Conservation (phyloP, 768 basidiomycete species). For the Omphalotus guepiniiformis region DNA sequence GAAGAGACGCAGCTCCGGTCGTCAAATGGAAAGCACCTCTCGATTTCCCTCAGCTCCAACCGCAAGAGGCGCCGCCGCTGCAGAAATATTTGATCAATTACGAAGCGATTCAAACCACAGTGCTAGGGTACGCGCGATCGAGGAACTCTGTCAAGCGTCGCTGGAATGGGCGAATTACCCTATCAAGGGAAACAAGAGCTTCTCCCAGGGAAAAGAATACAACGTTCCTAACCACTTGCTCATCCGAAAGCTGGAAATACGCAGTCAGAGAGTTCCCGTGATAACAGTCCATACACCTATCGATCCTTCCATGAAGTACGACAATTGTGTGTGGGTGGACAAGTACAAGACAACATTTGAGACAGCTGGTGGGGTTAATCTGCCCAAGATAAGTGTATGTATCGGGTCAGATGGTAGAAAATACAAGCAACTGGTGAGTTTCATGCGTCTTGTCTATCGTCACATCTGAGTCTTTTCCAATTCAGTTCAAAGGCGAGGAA, state of each 20-base stretch:
- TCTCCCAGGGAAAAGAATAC: slow-evolving; percentile 15
- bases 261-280: slow-evolving; percentile 70
- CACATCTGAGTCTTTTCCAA: background rate
- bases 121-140: slow-evolving; percentile 46
- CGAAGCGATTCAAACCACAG: slow-evolving; percentile 31
- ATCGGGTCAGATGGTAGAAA: slow-evolving; percentile 57
- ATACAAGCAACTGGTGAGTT: slow-evolving; percentile 78
- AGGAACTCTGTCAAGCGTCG: slow-evolving; percentile 59
- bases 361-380: slow-evolving; percentile 72
- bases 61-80: slow-evolving; percentile 57
- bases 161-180: slow-evolving; percentile 70
- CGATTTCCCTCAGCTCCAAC: too few relatives aligned
- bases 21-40: slow-evolving; percentile 22
- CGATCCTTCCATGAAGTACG: slow-evolving; percentile 67
- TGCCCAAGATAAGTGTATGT: slow-evolving; percentile 78
- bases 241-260: slow-evolving; percentile 39
- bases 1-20: slow-evolving; percentile 42
- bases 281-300: slow-evolving; percentile 69
- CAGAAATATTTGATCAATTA: slow-evolving; percentile 54
- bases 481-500: slow-evolving; percentile 87
- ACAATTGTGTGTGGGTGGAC: slow-evolving; percentile 62
- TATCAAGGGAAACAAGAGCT: slow-evolving; percentile 33
- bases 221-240: slow-evolving; percentile 41
- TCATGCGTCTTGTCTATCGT: background rate
- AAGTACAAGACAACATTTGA: slow-evolving; percentile 55